Evolutionary conservation across 1,284 basidiomycete genomes (phyloP).

Genomic region (Sporisorium exsertum): DNA sequence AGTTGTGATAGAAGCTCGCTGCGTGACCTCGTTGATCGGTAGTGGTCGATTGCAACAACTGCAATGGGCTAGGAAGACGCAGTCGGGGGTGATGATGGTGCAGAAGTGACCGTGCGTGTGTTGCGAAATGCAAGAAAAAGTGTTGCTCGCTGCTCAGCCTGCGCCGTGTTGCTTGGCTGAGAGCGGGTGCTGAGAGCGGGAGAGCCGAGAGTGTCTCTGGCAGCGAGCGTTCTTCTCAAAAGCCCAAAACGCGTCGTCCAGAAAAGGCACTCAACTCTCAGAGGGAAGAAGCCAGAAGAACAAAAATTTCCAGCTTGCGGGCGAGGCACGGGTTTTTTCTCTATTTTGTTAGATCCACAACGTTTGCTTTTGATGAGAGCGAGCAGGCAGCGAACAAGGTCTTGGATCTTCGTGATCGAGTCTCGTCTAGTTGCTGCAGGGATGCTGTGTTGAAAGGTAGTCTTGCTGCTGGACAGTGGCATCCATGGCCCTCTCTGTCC

Average conservation of each 20-base stretch:
- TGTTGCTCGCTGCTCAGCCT: conserved; percentile 16
- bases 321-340: neutral
- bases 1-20: neutral
- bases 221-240: neutral
- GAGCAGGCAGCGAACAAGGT: neutral
- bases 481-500: no score
- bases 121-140: conserved; percentile 12
- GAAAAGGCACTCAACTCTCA: neutral
- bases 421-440: neutral
- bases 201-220: neutral
- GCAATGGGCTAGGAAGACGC: neutral
- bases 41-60: no score
- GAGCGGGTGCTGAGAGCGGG: neutral
- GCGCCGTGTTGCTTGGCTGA: neutral
- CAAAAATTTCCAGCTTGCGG: conserved; percentile 13
- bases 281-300: conserved; percentile 43
- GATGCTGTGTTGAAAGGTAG: no score
- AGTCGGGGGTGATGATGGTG: neutral
- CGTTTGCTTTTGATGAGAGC: neutral
- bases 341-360: neutral
- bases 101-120: neutral
- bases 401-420: neutral
- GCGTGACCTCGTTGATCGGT: neutral
- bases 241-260: neutral
- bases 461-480: no score